phyloP scores from a whole-genome alignment of 805 yeast species.

The Metschnikowia henanensis region DNA sequence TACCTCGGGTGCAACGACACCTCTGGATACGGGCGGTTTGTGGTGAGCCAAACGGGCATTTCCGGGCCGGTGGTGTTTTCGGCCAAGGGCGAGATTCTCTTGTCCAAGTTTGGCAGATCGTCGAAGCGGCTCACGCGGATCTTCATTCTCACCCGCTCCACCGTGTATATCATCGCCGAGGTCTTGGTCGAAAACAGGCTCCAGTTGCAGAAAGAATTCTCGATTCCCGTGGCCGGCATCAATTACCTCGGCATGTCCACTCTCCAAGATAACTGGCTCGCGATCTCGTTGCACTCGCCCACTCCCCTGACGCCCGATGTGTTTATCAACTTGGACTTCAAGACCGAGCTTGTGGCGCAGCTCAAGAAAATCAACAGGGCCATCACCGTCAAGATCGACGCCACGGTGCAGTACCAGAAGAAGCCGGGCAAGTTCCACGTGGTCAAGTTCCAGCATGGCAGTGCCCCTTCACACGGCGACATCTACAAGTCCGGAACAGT shows the following conservation, averaged over 20 bases:
- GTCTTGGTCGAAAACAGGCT: constrained; percentile 59
- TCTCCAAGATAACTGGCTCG: constrained; percentile 92
- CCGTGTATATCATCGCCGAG: constrained; percentile 73
- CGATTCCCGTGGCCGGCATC: constrained; percentile 60
- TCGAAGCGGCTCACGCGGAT: constrained; percentile 75
- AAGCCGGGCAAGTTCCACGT: constrained; percentile 83
- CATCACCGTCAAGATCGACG: constrained; percentile 63
- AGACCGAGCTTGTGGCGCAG: constrained; percentile 84
- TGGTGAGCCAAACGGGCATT: constrained; percentile 69
- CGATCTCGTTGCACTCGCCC: constrained; percentile 51
- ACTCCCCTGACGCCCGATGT: constrained; percentile 69
- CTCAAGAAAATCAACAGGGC: constrained; percentile 60
- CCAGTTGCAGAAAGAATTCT: constrained; percentile 59
- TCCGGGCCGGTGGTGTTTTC: constrained; percentile 75
- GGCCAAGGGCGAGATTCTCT: constrained; percentile 74
- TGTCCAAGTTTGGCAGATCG: constrained; percentile 90
- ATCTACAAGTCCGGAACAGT: constrained; percentile 86
- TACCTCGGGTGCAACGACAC: constrained; percentile 81
- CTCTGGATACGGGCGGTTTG: constrained; percentile 69
- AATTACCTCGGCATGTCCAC: constrained; percentile 66
- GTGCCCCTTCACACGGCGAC: constrained; percentile 63
- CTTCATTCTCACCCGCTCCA: constrained; percentile 62
- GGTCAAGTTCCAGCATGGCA: constrained; percentile 67
- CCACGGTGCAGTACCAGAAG: constrained; percentile 79
- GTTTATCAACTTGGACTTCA: constrained; percentile 76